Evolutionary conservation across 23 red algal species (phyloP), one percentile per base, ranked within the genome.

Genomic region (Cyanidioschyzon merolae): DNA sequence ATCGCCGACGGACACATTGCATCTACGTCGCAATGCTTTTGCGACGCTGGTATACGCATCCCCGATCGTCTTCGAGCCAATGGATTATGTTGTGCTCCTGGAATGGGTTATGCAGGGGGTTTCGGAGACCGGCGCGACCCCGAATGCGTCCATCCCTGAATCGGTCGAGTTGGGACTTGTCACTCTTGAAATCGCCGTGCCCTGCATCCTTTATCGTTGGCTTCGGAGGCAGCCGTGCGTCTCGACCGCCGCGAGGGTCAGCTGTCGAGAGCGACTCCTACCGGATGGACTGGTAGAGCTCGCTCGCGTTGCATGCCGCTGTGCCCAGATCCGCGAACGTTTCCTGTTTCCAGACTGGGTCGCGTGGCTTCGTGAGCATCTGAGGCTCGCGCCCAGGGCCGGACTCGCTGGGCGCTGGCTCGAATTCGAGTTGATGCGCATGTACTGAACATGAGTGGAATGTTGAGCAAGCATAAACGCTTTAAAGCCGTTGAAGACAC

Each of bases 311-410:
- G 63, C 32, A 27, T 25, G 7, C 7, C 63, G 29, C 16, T 25
- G n/a, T 32, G 63, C 63, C n/a, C 63, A 27, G 12, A 32, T 71
- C 63, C 63, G n/a, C 12, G n/a, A 32, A 35, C 63, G 63, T 3
- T 71, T 71, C 63, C 63, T 71, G 12, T 71, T 25, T 27, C 63
- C 63, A 3, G 63, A 71, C n/a, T 71, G 32, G 21, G 32, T 71
- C 63, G 63, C 21, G 29, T 35, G 63, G 63, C 16, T 71, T 25
- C 63, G 63, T 32, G n/a, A 71, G 29, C 63, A 35, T 7, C 32
- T 71, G 16, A 7, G 63, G 32, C 63, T 71, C 12, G 12, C n/a
- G 30, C 2, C 21, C 3, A 25, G 63, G 63, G 63, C 63, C 63
- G 63, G 63, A 25, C n/a, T 35, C 63, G 63, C 63, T 35, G 63